phyloP scores from a whole-genome alignment of 1,139 yeast genomes.

The Spencermartinsiella ligniputridi region DNA sequence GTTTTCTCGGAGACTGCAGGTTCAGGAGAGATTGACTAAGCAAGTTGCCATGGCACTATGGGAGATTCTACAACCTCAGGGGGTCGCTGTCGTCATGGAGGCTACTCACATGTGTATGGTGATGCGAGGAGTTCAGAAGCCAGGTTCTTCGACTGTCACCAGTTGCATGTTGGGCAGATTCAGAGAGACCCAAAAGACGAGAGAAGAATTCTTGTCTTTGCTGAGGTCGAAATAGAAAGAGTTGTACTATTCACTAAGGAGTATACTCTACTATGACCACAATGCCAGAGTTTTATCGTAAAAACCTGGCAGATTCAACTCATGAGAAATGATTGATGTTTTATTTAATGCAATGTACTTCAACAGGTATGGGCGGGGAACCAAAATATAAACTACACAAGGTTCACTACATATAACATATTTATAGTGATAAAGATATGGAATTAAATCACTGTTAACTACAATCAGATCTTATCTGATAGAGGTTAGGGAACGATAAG shows the following conservation, averaged over 20 bases:
- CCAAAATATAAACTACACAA: too few species aligned
- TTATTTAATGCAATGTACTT: neutral
- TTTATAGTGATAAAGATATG: too few species aligned
- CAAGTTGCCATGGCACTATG: slow-evolving; percentile 95
- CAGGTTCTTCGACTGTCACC: slow-evolving; percentile 90
- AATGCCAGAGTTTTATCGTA: too few species aligned
- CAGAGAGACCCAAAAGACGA: slow-evolving; percentile 86
- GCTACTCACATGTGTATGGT: slow-evolving; percentile 99
- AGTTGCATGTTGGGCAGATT: slow-evolving; percentile 97
- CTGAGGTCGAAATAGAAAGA: neutral
- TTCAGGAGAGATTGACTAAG: slow-evolving; percentile 92
- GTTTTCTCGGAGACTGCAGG: slow-evolving; percentile 93
- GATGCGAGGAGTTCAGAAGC: slow-evolving; percentile 93
- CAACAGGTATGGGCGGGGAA: too few species aligned
- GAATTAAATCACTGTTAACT: too few species aligned
- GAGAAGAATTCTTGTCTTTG: slow-evolving; percentile 86
- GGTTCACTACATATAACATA: too few species aligned
- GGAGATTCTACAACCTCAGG: slow-evolving; percentile 87
- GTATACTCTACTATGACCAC: too few species aligned
- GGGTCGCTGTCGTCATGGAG: slow-evolving; percentile 97
- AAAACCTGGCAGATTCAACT: too few species aligned
- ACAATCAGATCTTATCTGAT: neutral
- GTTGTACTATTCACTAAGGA: too few species aligned
- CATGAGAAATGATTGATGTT: too few species aligned
- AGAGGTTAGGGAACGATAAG: slow-evolving; percentile 1